These are phyloP conservation scores for Clarireedia homoeocarpa DNA, from an alignment of 2,329 filamentous ascomycete species.

Conservation along the genomic window DNA sequence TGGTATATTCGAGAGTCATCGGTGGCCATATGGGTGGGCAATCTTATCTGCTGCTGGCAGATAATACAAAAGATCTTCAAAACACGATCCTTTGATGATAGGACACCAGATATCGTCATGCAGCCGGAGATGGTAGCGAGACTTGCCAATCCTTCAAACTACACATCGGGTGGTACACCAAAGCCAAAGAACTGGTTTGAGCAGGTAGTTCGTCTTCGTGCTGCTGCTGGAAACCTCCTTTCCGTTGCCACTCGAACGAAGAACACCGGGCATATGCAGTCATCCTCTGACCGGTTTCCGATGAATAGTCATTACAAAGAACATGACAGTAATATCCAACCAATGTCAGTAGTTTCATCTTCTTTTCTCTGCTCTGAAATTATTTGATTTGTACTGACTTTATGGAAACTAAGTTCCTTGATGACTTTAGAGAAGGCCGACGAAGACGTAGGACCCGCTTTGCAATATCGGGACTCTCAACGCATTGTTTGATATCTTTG, in stretches of 20 bases:
- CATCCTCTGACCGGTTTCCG: neutral
- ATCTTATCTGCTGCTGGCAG: conserved; percentile 42
- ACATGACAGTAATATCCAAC: neutral
- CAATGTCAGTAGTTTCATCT: neutral
- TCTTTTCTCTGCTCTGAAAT: neutral
- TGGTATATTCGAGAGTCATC: conserved; percentile 47
- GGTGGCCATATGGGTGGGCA: conserved; percentile 43
- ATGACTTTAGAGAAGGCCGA: conserved; percentile 4
- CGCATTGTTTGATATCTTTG: neutral
- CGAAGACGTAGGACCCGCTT: neutral
- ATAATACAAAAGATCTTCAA: conserved; percentile 20
- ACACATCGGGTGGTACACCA: conserved; percentile 1
- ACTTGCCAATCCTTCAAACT: conserved; percentile 1
- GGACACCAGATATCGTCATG: conserved; percentile 3
- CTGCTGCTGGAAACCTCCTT: neutral
- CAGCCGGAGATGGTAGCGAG: conserved; percentile 7
- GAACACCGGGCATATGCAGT: neutral
- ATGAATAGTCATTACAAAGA: neutral
- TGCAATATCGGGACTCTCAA: neutral
- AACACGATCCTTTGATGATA: conserved; percentile 16
- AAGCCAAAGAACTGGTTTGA: conserved; percentile 7
- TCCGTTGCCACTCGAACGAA: neutral
- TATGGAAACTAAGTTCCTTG: neutral
- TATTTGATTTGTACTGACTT: neutral
- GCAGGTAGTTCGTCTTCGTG: neutral